phyloP scores from a whole-genome alignment of 2,329 filamentous ascomycete genomes.

The Ascocoryne sarcoides region DNA sequence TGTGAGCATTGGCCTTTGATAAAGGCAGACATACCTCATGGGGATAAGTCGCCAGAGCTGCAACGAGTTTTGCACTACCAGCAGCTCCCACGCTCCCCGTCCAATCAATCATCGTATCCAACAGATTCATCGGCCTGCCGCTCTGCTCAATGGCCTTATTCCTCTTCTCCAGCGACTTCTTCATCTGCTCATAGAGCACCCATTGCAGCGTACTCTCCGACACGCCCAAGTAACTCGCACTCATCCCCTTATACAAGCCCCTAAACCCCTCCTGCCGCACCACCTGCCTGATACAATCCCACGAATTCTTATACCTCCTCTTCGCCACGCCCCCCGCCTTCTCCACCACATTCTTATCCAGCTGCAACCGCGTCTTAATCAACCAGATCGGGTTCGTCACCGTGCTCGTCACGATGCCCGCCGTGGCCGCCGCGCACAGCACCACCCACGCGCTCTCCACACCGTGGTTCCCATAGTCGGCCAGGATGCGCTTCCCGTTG shows the following conservation, averaged over 20 bases:
- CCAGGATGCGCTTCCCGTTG: conserved; percentile 78
- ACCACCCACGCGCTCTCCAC: conserved; percentile 68
- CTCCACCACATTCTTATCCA: conserved; percentile 75
- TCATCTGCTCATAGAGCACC: conserved; percentile 91
- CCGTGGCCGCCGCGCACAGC: conserved; percentile 63
- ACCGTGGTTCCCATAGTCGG: conserved; percentile 63
- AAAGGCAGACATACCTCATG: conserved; percentile 59
- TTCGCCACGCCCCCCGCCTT: conserved; percentile 42
- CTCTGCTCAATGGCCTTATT: conserved; percentile 47
- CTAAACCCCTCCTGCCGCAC: conserved; percentile 69
- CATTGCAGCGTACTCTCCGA: conserved; percentile 87
- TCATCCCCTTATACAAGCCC: conserved; percentile 84
- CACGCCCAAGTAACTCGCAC: conserved; percentile 83
- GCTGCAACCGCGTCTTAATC: conserved; percentile 84
- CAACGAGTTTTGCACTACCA: conserved; percentile 76
- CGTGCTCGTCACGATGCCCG: conserved; percentile 79
- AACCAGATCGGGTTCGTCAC: conserved; percentile 96
- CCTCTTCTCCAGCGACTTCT: conserved; percentile 58
- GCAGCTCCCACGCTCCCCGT: conserved; percentile 72
- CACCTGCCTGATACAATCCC: conserved; percentile 80
- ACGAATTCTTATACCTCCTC: conserved; percentile 75
- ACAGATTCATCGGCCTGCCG: conserved; percentile 55
- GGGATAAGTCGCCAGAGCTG: conserved; percentile 79
- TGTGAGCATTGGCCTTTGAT: background rate
- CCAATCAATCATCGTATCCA: conserved; percentile 71